A percentile compares a stretch with the other conserved stretches of the same genome.
These are phyloP conservation scores for Gnomoniopsis smithogilvyi DNA, from an alignment of 2,329 filamentous ascomycete genomes.

Conservation along the genomic window DNA sequence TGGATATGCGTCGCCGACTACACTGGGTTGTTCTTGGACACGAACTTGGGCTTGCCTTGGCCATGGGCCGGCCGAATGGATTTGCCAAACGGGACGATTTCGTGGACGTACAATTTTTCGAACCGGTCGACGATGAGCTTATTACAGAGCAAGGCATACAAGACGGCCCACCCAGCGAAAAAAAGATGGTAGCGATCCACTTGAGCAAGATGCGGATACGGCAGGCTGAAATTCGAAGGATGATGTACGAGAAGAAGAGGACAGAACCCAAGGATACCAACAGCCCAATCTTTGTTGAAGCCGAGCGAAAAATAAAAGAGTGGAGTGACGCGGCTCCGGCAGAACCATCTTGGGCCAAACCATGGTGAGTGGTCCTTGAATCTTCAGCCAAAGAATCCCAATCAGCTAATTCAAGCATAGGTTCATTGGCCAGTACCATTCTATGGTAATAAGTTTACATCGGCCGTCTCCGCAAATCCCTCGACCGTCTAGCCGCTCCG, in stretches of 20 bases:
- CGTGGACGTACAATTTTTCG: conserved; percentile 82
- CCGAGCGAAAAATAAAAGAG: conserved; percentile 72
- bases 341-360: conserved; percentile 67
- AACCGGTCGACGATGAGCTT: conserved; percentile 75
- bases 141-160: conserved; percentile 77
- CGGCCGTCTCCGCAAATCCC: conserved; percentile 91
- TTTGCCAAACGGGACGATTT: conserved; percentile 80
- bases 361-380: conserved; percentile 58
- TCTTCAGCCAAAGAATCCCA: conserved; percentile 11
- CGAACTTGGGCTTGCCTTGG: conserved; percentile 85
- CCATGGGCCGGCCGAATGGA: conserved; percentile 80
- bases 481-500: conserved; percentile 75
- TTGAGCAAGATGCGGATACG: conserved; percentile 88
- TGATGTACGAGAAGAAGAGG: conserved; percentile 81
- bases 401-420: conserved; percentile 34
- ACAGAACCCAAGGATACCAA: conserved; percentile 72
- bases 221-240: conserved; percentile 83
- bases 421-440: conserved; percentile 71
- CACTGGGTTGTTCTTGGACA: conserved; percentile 87
- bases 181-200: conserved; percentile 87
- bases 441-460: conserved; percentile 84
- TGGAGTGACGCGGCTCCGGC: conserved; percentile 79
- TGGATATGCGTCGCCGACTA: conserved; percentile 85
- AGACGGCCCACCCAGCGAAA: conserved; percentile 68
- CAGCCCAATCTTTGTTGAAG: conserved; percentile 82